A percentile compares a stretch with the other conserved stretches of the same genome.
These are phyloP conservation scores for Fusarium sp. DNA, from an alignment of 2,329 filamentous ascomycete genomes.

Conservation along the genomic window DNA sequence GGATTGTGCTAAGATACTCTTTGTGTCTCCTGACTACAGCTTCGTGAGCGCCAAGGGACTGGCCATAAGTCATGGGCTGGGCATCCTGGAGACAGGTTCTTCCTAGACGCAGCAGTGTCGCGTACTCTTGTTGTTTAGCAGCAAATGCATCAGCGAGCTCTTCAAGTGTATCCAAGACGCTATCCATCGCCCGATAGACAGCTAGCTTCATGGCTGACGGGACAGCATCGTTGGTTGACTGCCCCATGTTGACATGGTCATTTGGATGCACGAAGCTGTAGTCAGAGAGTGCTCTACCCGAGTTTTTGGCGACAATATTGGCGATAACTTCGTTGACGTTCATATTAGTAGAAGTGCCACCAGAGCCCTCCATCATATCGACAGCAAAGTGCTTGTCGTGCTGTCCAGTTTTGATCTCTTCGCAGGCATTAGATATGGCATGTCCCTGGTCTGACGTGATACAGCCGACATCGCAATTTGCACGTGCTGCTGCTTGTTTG, in stretches of 20 bases:
- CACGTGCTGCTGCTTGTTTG: conserved; percentile 16
- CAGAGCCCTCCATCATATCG: conserved; percentile 18
- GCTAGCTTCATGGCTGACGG: conserved; percentile 17
- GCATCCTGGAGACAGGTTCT: conserved; percentile 15
- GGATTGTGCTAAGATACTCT: conserved; percentile 2
- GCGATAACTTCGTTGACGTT: conserved; percentile 21
- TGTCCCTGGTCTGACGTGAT: conserved; percentile 5
- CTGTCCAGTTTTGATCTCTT: conserved; percentile 5
- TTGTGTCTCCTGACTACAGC: conserved; percentile 3
- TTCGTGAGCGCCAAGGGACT: conserved; percentile 13
- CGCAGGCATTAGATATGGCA: neutral
- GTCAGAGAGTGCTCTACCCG: conserved; percentile 1
- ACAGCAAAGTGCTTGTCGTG: conserved; percentile 10
- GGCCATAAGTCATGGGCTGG: conserved; percentile 11
- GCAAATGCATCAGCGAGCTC: conserved; percentile 1
- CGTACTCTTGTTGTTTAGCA: conserved; percentile 2
- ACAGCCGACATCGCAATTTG: neutral
- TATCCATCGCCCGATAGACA: conserved; percentile 2
- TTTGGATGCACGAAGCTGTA: conserved; percentile 16
- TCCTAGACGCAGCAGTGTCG: conserved; percentile 3
- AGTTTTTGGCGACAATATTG: conserved; percentile 13
- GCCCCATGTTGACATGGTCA: conserved; percentile 16
- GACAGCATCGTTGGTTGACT: conserved; percentile 11
- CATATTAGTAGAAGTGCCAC: conserved; percentile 17
- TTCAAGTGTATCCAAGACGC: neutral